Percentiles rank a stretch among this genome's conserved stretches.
These are phyloP conservation scores for Xerocomellus amylosporus DNA, from an alignment of 768 basidiomycete genomes.

Conservation along the genomic window DNA sequence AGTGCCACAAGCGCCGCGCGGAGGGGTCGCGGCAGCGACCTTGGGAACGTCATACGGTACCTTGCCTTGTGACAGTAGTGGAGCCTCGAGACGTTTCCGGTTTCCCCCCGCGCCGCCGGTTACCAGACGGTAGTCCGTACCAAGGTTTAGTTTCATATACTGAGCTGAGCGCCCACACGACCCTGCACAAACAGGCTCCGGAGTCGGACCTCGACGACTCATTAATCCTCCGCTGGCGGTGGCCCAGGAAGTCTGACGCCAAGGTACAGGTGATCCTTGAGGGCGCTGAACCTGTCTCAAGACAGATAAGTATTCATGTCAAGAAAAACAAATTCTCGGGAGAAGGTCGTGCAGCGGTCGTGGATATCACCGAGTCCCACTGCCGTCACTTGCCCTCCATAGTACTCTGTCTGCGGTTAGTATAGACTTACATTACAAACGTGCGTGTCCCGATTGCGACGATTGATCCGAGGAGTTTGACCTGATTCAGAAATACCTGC, in stretches of 20 bases:
- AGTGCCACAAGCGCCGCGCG: slow-evolving; percentile 20
- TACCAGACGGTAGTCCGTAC: not conserved
- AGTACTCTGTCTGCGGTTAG: not conserved
- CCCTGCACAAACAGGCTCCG: not conserved
- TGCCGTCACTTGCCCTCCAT: slow-evolving; percentile 4
- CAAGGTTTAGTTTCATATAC: not conserved
- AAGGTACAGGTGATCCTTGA: not conserved
- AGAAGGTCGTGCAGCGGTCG: not conserved
- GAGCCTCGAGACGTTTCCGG: not conserved
- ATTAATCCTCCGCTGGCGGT: not conserved
- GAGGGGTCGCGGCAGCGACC: slow-evolving; percentile 21
- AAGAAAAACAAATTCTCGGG: not conserved
- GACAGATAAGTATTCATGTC: not conserved
- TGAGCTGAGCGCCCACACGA: not conserved
- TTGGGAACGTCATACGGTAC: not conserved
- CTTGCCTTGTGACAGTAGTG: too few relatives aligned
- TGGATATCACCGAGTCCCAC: not conserved
- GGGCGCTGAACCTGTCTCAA: not conserved
- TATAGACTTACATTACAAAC: not conserved
- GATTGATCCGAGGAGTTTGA: slow-evolving; percentile 19
- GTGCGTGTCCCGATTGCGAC: not conserved
- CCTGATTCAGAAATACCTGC: not conserved
- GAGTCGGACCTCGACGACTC: slow-evolving; percentile 4
- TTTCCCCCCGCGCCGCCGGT: not conserved
- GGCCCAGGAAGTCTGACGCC: not conserved